phyloP scores from a whole-genome alignment of 352 stramenopile genomes.

The Phytophthora macrochlamydospora region DNA sequence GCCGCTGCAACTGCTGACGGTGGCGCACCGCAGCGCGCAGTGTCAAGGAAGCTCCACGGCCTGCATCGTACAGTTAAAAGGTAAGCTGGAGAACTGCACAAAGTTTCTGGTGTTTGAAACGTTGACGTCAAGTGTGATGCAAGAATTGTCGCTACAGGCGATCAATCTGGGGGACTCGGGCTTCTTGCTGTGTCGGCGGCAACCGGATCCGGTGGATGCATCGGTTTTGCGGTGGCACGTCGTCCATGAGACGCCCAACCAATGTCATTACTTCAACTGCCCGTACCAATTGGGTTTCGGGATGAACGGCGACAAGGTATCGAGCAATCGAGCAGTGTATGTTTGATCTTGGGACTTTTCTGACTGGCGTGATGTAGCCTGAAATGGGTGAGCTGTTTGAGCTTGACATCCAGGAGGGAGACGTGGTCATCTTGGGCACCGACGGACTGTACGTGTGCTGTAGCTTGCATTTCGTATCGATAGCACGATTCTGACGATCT shows the following conservation, averaged over 20 bases:
- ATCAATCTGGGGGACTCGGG: slow-evolving; percentile 96
- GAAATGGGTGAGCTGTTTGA: slow-evolving; percentile 90
- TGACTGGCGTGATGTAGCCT: slow-evolving; percentile 44
- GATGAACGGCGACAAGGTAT: slow-evolving; percentile 88
- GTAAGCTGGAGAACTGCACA: slow-evolving; percentile 24
- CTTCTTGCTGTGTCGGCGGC: slow-evolving; percentile 89
- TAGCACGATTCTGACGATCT: not conserved
- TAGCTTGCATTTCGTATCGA: not conserved
- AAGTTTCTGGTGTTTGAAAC: not conserved
- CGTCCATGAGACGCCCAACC: slow-evolving; percentile 89
- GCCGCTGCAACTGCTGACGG: slow-evolving; percentile 71
- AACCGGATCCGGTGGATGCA: slow-evolving; percentile 43
- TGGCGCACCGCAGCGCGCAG: slow-evolving; percentile 72
- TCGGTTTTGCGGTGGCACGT: slow-evolving; percentile 67
- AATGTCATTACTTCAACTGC: slow-evolving; percentile 97
- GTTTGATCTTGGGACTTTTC: too few relatives aligned
- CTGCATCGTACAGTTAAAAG: slow-evolving; percentile 82
- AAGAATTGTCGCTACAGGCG: slow-evolving; percentile 68
- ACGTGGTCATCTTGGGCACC: slow-evolving; percentile 93
- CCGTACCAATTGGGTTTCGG: slow-evolving; percentile 92
- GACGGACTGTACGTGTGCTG: slow-evolving; percentile 87
- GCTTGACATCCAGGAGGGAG: slow-evolving; percentile 82
- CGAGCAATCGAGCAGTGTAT: too few relatives aligned
- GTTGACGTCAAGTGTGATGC: not conserved
- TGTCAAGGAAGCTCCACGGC: slow-evolving; percentile 85